Percentiles rank a stretch among this genome's conserved stretches.
Evolutionary conservation across 176 grass and related monocot genomes (phyloP).

Genomic region (Hyparrhenia diplandra): DNA sequence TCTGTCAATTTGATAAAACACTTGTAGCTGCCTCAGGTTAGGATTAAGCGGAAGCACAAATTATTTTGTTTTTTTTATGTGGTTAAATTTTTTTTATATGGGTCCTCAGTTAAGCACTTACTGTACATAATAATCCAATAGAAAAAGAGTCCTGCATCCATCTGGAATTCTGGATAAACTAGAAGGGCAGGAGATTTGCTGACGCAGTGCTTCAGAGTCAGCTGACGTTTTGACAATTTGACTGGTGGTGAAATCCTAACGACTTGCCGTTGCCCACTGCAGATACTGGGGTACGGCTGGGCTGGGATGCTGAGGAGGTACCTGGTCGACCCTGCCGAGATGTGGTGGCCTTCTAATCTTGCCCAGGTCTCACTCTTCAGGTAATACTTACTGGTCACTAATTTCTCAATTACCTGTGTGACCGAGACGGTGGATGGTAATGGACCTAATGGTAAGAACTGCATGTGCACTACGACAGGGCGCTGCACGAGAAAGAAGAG

Average conservation of each 20-base stretch:
- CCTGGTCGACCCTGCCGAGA: slow-evolving; percentile 90
- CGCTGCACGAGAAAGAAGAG: slow-evolving; percentile 74
- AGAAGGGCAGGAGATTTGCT: neutral
- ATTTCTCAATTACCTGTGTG: neutral
- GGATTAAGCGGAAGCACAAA: neutral
- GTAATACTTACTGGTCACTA: neutral
- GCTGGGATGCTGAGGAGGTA: slow-evolving; percentile 84
- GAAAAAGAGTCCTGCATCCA: neutral
- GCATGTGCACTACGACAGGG: slow-evolving; percentile 39
- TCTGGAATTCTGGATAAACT: neutral
- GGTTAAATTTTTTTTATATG: neutral
- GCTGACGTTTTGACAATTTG: neutral
- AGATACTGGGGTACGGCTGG: slow-evolving; percentile 93
- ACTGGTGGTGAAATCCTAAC: neutral
- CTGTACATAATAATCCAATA: neutral
- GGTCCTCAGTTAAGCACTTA: neutral
- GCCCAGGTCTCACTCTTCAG: slow-evolving; percentile 96
- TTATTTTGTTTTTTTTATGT: too few species aligned
- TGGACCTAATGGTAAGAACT: neutral
- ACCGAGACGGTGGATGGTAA: neutral
- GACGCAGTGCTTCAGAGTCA: neutral
- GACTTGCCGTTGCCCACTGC: neutral
- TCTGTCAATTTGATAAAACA: neutral
- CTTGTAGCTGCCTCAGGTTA: neutral
- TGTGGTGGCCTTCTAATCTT: slow-evolving; percentile 99